These are phyloP conservation scores for Sphaerulina populicola DNA, from an alignment of 2,329 filamentous ascomycete species.

Conservation along the genomic window DNA sequence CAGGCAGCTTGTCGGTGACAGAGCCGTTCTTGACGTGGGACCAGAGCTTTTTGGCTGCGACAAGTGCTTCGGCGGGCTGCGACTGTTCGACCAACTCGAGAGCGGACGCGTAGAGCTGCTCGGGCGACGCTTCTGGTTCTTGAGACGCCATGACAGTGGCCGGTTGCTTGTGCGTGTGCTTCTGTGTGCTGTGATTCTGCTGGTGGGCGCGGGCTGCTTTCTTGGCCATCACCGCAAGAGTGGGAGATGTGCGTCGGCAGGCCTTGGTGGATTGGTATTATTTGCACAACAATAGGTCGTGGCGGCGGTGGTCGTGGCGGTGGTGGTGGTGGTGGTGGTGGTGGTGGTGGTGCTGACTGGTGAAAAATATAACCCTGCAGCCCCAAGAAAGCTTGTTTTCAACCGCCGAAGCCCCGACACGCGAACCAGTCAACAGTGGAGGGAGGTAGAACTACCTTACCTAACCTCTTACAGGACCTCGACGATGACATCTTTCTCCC, in stretches of 20 bases:
- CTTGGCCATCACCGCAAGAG: background rate
- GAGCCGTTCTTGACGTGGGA: conserved; percentile 36
- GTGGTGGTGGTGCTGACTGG: too few relatives aligned
- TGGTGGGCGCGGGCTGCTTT: conserved; percentile 36
- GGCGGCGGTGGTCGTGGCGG: too few relatives aligned
- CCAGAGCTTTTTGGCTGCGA: conserved; percentile 48
- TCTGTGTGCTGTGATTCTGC: background rate
- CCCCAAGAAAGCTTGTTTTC: too few relatives aligned
- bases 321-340: too few relatives aligned
- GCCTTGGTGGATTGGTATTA: too few relatives aligned
- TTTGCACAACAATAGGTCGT: too few relatives aligned
- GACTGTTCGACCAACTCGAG: conserved; percentile 50
- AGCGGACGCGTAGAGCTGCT: conserved; percentile 50
- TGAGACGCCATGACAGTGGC: conserved; percentile 19
- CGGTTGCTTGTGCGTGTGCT: background rate
- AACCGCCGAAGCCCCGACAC: too few relatives aligned
- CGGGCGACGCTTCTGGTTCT: conserved; percentile 46
- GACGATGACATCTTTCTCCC: too few relatives aligned
- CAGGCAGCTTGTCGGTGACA: conserved; percentile 46
- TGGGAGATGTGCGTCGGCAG: background rate
- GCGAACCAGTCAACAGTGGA: too few relatives aligned
- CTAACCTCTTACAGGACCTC: too few relatives aligned
- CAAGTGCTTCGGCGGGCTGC: conserved; percentile 50
- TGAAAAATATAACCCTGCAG: too few relatives aligned
- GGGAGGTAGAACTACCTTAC: too few relatives aligned